These are phyloP conservation scores for Trichoderma virens DNA, from an alignment of 495 filamentous ascomycete species.

Conservation along the genomic window DNA sequence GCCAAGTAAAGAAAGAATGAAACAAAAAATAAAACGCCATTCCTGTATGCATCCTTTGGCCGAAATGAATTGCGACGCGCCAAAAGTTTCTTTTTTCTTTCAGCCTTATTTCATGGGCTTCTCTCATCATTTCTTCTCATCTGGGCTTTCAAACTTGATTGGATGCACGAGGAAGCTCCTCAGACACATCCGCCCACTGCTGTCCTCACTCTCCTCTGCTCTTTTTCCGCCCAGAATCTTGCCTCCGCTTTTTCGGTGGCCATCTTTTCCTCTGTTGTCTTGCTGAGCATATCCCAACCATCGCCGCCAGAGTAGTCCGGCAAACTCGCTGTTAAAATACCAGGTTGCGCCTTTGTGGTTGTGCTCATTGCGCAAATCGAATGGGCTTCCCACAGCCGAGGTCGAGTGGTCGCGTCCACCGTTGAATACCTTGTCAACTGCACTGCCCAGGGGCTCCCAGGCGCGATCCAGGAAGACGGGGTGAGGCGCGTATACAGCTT, in stretches of 20 bases:
- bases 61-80: background rate
- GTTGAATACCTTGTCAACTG: conserved; percentile 78
- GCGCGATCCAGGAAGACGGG: conserved; percentile 80
- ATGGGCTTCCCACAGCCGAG: conserved; percentile 57
- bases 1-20: background rate
- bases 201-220: conserved; percentile 47
- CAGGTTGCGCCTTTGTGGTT: conserved; percentile 84
- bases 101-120: background rate
- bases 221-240: conserved; percentile 56
- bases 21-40: conserved; percentile 3
- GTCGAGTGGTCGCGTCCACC: conserved; percentile 70
- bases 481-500: conserved; percentile 91
- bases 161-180: conserved; percentile 88
- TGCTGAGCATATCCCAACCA: conserved; percentile 78
- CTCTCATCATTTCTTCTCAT: conserved; percentile 16
- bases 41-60: background rate
- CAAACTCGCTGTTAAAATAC: conserved; percentile 90
- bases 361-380: conserved; percentile 77
- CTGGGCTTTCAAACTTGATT: conserved; percentile 59
- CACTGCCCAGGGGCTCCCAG: conserved; percentile 58
- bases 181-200: conserved; percentile 78
- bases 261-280: conserved; percentile 54
- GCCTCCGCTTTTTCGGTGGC: conserved; percentile 53
- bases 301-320: conserved; percentile 72
- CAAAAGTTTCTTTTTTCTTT: background rate